These are phyloP conservation scores for Mortierella hygrophila DNA, from an alignment of 192 early-diverging fungal species.

Conservation along the genomic window DNA sequence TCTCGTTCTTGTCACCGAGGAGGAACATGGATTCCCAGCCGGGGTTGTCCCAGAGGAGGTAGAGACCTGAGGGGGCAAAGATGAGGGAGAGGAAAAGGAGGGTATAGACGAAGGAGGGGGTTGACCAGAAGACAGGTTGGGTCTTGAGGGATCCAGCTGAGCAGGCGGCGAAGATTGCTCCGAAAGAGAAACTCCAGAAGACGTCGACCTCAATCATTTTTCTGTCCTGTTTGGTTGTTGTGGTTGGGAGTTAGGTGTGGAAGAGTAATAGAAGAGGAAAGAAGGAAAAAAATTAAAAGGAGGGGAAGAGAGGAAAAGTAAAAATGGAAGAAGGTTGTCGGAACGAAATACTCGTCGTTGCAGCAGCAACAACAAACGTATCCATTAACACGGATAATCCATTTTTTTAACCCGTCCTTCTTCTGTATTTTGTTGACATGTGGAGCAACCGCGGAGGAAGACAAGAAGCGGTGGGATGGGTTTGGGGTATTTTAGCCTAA, in stretches of 20 bases:
- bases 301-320: background rate
- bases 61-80: slow-evolving; percentile 55
- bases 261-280: background rate
- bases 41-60: slow-evolving; percentile 54
- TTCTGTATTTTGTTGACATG: background rate
- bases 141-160: slow-evolving; percentile 37
- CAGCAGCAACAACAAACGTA: too few relatives aligned
- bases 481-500: too few relatives aligned
- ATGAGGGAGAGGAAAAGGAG: slow-evolving; percentile 52
- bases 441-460: background rate
- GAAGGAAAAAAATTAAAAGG: background rate
- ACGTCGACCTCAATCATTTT: slow-evolving; percentile 54
- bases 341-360: background rate
- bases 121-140: slow-evolving; percentile 21
- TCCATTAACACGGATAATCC: background rate
- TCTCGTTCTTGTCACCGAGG: slow-evolving; percentile 56
- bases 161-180: slow-evolving; percentile 31
- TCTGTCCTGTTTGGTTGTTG: background rate
- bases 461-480: background rate
- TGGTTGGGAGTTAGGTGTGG: background rate
- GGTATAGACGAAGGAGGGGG: slow-evolving; percentile 51
- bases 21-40: slow-evolving; percentile 57
- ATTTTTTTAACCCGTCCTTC: background rate
- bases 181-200: slow-evolving; percentile 54
- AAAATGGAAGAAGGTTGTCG: background rate